Conservation (phyloP, 257 asterid species). For the Solanum pennellii region DNA sequence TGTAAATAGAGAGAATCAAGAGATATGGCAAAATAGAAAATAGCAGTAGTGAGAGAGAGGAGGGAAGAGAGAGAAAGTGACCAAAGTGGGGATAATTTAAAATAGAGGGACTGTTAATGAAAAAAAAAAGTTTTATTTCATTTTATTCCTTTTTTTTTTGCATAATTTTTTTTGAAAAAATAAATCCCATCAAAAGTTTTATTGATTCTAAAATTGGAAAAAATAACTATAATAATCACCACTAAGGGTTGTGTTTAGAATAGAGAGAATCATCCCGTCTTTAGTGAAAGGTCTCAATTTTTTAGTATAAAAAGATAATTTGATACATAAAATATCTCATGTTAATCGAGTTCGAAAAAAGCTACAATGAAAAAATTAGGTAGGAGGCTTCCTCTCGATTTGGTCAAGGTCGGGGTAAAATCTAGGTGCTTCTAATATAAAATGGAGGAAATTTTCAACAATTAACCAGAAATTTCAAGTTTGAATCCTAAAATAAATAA, state of each 20-base stretch:
- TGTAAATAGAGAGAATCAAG: background rate
- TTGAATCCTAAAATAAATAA: background rate
- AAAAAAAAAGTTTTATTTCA: background rate
- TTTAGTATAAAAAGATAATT: background rate
- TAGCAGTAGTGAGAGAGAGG: background rate
- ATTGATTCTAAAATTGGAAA: background rate
- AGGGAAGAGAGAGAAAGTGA: background rate
- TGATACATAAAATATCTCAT: background rate
- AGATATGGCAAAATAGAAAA: background rate
- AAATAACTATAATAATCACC: background rate
- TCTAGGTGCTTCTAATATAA: background rate
- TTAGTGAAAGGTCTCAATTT: background rate
- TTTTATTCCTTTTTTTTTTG: background rate
- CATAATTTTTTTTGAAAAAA: background rate
- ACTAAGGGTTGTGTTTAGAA: background rate
- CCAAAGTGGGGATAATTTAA: background rate
- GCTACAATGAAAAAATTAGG: background rate
- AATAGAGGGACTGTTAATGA: background rate
- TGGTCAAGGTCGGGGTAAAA: background rate
- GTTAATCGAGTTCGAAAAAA: accelerated
- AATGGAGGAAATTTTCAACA: background rate
- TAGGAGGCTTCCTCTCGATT: background rate
- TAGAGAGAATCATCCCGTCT: background rate
- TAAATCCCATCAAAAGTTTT: background rate
- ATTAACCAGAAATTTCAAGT: background rate